Evolutionary conservation across 257 asterid species (phyloP), one percentile per base, ranked within the genome.

Genomic region (Lavandula angustifolia): DNA sequence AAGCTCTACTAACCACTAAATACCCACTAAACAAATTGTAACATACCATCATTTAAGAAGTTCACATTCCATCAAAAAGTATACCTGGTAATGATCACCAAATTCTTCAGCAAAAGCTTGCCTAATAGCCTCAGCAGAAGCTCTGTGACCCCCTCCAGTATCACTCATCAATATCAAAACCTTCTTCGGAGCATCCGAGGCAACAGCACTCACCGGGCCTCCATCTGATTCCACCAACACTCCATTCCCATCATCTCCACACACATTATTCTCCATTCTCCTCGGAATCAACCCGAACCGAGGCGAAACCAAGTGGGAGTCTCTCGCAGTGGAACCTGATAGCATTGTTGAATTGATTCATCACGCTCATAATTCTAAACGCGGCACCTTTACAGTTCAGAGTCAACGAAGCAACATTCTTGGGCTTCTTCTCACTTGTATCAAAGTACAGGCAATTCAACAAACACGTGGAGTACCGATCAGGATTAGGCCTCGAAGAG

Each of bases 81-180:
- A 11, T 81, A 94, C 99, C 99, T 90, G 95, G 59, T 94, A 94
- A 12, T 86, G 85, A 27, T 94, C 96, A 62, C 97, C 97, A 67
- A 69, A 94, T 71, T 87, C 91, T 73, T 90, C 95, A 59, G 31
- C 67, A 60, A 90, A 94, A 61, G 99, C 92, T n/a, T 95, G 81
- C 80, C 70, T 94, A 74, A 94, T 94, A 52, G 99, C 99, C 85
- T 94, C 99, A 2, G 99, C 99, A 13, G 99, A 94, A 56, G 99
- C 99, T 82, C 99, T 76, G 64, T 94, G 99, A 41, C 99, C 99
- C 11, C 99, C 99, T 47, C 99, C 99, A 9, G 99, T 94, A 68
- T 94, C 99, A 65, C 99, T 94, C 99, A 94, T 94, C 90, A 94
- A 78, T 22, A 90, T 94, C 73, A 94, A 72, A 46, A 94, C 95